phyloP scores from a whole-genome alignment of 2,329 filamentous ascomycete species.

The Beauveria pseudobassiana region DNA sequence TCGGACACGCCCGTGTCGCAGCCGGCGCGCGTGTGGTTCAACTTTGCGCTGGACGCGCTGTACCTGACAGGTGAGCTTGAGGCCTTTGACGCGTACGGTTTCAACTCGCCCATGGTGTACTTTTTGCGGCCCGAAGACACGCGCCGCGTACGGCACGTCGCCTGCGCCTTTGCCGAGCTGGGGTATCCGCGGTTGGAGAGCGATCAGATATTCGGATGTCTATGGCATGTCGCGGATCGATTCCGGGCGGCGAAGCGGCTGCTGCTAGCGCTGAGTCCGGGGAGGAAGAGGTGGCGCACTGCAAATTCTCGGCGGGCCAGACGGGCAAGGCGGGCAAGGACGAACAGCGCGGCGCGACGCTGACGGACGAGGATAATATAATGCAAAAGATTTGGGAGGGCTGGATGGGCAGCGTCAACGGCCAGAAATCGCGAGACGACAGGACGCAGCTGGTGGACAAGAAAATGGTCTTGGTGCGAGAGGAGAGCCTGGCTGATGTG shows the following conservation, averaged over 20 bases:
- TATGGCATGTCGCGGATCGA: slow-evolving; percentile 42
- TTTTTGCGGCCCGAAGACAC: slow-evolving; percentile 38
- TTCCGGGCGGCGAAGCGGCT: slow-evolving; percentile 30
- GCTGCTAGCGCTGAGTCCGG: slow-evolving; percentile 32
- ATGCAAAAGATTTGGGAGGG: slow-evolving; percentile 42
- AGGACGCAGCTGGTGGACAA: slow-evolving; percentile 31
- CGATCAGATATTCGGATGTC: slow-evolving; percentile 38
- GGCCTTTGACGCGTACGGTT: slow-evolving; percentile 37
- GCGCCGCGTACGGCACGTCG: slow-evolving; percentile 34
- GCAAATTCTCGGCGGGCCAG: neutral
- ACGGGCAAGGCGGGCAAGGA: slow-evolving; percentile 3
- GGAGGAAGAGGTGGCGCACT: slow-evolving; percentile 25
- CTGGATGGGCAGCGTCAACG: slow-evolving; percentile 33
- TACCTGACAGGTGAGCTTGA: slow-evolving; percentile 42
- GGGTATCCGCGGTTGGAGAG: slow-evolving; percentile 33
- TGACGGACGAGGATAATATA: slow-evolving; percentile 27
- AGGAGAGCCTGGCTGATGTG: slow-evolving; percentile 32
- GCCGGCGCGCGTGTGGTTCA: slow-evolving; percentile 38
- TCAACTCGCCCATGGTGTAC: slow-evolving; percentile 41
- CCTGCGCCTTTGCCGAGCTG: slow-evolving; percentile 36
- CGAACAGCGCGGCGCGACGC: slow-evolving; percentile 1
- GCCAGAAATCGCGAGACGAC: slow-evolving; percentile 23
- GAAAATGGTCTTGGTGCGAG: slow-evolving; percentile 36
- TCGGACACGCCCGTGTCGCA: slow-evolving; percentile 26
- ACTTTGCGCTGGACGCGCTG: slow-evolving; percentile 38